Conservation (phyloP, 805 yeast species). For the Ogataea degrootiae region DNA sequence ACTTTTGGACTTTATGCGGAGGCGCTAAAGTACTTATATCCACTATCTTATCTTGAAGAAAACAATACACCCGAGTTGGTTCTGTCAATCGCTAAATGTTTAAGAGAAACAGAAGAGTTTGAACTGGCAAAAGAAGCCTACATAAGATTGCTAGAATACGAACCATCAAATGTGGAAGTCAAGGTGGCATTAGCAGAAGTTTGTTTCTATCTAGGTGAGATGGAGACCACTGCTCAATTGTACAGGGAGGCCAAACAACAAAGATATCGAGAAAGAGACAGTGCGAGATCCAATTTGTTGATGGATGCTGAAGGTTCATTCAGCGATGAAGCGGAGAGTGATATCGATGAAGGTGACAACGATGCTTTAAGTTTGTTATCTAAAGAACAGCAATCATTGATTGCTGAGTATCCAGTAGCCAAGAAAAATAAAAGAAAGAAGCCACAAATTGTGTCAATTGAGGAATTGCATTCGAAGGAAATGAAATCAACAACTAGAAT, state of each 20-base stretch:
- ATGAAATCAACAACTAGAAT: constrained; percentile 33
- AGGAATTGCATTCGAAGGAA: constrained; percentile 26
- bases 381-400: constrained; percentile 25
- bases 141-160: constrained; percentile 45
- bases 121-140: constrained; percentile 59
- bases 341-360: constrained; percentile 18
- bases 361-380: constrained; percentile 9
- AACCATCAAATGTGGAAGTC: constrained; percentile 65
- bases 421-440: constrained; percentile 19
- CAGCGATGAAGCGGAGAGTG: constrained; percentile 12
- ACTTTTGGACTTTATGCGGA: constrained; percentile 66
- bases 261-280: constrained; percentile 29
- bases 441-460: constrained; percentile 19
- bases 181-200: constrained; percentile 80
- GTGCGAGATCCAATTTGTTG: constrained; percentile 23
- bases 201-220: constrained; percentile 59
- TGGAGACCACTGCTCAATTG: constrained; percentile 49
- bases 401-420: constrained; percentile 27
- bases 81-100: constrained; percentile 69
- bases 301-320: constrained; percentile 12
- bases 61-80: constrained; percentile 48
- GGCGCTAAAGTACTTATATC: constrained; percentile 63
- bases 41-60: constrained; percentile 52
- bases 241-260: constrained; percentile 50
- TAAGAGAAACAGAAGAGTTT: constrained; percentile 66